Evolutionary conservation across 345 rosid genomes (phyloP).

Genomic region (Bruguiera parviflora): DNA sequence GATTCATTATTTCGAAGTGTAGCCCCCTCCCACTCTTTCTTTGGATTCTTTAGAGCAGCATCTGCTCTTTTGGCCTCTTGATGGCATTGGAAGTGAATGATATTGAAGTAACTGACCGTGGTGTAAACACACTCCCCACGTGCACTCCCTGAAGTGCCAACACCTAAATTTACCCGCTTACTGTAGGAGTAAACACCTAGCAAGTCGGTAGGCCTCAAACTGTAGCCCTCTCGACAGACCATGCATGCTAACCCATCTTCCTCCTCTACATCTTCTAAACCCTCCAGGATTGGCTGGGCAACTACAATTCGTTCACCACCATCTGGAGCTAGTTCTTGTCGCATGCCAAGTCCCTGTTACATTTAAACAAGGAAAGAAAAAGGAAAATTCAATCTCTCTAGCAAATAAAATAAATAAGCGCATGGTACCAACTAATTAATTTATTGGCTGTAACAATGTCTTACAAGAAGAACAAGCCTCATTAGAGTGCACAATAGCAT

Average conservation of each 20-base stretch:
- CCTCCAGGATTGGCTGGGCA: conserved; percentile 79
- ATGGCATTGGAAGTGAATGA: conserved; percentile 97
- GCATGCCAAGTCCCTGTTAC: conserved; percentile 81
- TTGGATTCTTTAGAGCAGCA: conserved; percentile 85
- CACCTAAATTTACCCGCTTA: conserved; percentile 92
- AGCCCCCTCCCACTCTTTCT: conserved; percentile 99
- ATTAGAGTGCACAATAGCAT: too few species aligned
- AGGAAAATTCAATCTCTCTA: neutral
- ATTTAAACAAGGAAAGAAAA: conserved; percentile 6
- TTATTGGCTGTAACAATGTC: neutral
- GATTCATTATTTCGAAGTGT: conserved; percentile 90
- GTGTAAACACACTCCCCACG: conserved; percentile 98
- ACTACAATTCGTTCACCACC: conserved; percentile 93
- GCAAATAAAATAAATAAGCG: neutral
- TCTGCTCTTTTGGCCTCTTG: conserved; percentile 99
- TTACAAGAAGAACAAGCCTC: too few species aligned
- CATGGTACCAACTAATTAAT: neutral
- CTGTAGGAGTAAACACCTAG: conserved; percentile 86
- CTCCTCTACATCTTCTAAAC: conserved; percentile 92
- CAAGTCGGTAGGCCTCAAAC: conserved; percentile 86
- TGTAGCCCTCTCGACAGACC: conserved; percentile 98
- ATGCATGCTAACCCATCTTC: conserved; percentile 95
- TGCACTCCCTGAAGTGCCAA: conserved; percentile 82
- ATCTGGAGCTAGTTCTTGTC: conserved; percentile 75
- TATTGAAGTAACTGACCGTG: conserved; percentile 92